A percentile compares a stretch with the other conserved stretches of the same genome.
Conservation (phyloP, 331 rosid genomes). For the Saraca asoca region DNA sequence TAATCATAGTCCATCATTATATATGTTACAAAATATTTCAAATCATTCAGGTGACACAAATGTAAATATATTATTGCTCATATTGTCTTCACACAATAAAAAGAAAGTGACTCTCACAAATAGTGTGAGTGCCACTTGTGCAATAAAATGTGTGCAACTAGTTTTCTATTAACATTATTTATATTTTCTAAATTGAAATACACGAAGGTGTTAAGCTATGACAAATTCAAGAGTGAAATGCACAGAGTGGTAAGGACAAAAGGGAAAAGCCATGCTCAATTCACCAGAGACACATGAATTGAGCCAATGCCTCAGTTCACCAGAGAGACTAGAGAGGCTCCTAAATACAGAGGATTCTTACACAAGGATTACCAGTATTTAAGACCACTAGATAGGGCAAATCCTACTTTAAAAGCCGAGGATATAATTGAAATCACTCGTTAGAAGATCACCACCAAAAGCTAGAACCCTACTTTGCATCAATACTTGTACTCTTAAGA, state of each 20-base stretch:
- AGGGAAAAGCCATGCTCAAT: constrained; percentile 38
- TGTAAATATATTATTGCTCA: no score
- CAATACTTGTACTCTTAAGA: no score
- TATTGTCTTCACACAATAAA: no score
- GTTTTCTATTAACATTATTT: no score
- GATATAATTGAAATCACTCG: constrained; percentile 41
- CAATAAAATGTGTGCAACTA: no score
- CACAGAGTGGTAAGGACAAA: constrained; percentile 43
- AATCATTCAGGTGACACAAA: no score
- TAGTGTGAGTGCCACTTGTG: no score
- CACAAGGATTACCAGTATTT: constrained; percentile 33
- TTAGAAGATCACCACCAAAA: constrained; percentile 27
- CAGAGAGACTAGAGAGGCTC: constrained; percentile 37
- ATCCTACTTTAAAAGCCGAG: constrained; percentile 39
- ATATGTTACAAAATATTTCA: no score
- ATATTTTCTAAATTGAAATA: neutral
- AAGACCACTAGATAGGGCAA: constrained; percentile 39
- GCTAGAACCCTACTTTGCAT: no score
- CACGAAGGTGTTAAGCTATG: constrained; percentile 46
- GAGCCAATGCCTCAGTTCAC: constrained; percentile 43
- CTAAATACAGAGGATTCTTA: constrained; percentile 39
- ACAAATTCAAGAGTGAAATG: constrained; percentile 43
- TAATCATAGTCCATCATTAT: no score
- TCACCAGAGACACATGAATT: constrained; percentile 44
- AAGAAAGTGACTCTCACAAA: no score